Base-by-base conservation (phyloP, 148 eudicot species). In the Nepenthes gracilis region DNA sequence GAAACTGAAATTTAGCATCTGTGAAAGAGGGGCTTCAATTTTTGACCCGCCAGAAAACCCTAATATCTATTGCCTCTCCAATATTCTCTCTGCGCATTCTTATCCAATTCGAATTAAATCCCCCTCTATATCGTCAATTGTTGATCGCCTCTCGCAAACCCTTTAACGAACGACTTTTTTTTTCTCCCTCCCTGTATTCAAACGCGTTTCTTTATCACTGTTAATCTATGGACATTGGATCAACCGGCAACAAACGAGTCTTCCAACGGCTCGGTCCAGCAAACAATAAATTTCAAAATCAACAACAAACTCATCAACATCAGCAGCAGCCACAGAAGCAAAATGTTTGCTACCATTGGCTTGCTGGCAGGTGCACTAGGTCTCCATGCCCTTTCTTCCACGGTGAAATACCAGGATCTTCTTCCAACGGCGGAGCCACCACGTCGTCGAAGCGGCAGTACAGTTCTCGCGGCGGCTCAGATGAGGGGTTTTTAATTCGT, bases 271-370 rank as follows among this genome's bases (percentile, higher is more conserved):
- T 88, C 11, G 84, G 85, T 2, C 78, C 73, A 10, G 72, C 82
- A 13, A 65, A 49, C 69, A 72, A 65, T 12, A 55, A 50, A 33
- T 35, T 57, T 6, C 32, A 40, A 40, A 40, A 40, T 40, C 15
- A 49, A n/a, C 53, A 6, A 49, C 53, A 49, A n/a, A 49, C 2
- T 11, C 53, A 49, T 49, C 53, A 49, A 2, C 12, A n/a, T 33
- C 33, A 54, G 47, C 33, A 63, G 54, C 48, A 57, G 59, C 23
- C 66, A 9, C 60, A 59, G 37, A 63, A 70, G 15, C 83, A 81
- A n/a, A 84, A 78, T 60, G 99, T 94, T 0, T 94, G 99, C 43
- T 79, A 12, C 50, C 69, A 84, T 54, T 94, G 97, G 99, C 69
- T 72, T 59, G 83, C 83, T 36, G 99, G 97, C 4, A 78, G 84